Evolutionary conservation across 192 early-diverging fungal genomes (phyloP).

Genomic region (Podochytrium sp.): DNA sequence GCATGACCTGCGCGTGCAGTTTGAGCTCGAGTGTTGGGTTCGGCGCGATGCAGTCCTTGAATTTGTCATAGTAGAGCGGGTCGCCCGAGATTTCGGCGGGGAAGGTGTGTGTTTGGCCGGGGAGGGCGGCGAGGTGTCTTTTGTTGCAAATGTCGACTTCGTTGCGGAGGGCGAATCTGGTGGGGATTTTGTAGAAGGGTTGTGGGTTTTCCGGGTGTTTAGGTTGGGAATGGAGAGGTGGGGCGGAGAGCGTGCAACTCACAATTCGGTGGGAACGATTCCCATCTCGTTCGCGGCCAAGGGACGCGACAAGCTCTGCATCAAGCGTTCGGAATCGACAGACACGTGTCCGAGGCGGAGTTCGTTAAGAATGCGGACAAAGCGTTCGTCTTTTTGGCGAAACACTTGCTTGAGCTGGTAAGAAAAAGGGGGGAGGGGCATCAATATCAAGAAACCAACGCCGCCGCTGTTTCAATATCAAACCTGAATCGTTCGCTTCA

Average conservation of each 20-base stretch:
- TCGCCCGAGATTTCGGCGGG: slow-evolving; percentile 15
- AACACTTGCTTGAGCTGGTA: slow-evolving; percentile 76
- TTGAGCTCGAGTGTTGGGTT: slow-evolving; percentile 70
- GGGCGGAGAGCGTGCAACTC: neutral
- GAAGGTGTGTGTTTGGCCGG: slow-evolving; percentile 42
- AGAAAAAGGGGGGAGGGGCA: neutral
- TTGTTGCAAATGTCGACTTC: slow-evolving; percentile 80
- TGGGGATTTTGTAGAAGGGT: slow-evolving; percentile 36
- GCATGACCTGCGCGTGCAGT: slow-evolving; percentile 82
- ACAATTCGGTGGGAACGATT: slow-evolving; percentile 59
- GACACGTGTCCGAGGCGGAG: slow-evolving; percentile 77
- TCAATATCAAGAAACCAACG: neutral
- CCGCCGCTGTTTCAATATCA: neutral
- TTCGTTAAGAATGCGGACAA: slow-evolving; percentile 85
- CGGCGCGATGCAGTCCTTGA: slow-evolving; percentile 63
- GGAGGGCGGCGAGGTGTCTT: slow-evolving; percentile 52
- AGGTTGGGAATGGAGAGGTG: neutral
- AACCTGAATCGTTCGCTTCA: slow-evolving; percentile 37
- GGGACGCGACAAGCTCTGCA: slow-evolving; percentile 52
- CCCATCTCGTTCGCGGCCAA: slow-evolving; percentile 46
- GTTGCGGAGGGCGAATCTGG: slow-evolving; percentile 73
- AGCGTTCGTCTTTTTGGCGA: slow-evolving; percentile 79
- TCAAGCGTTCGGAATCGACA: slow-evolving; percentile 48
- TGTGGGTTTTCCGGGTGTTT: neutral
- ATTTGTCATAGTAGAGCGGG: slow-evolving; percentile 27